Percentiles rank a stretch among this genome's conserved stretches.
These are phyloP conservation scores for Ceriops tagal DNA, from an alignment of 345 rosid genomes.

Conservation along the genomic window DNA sequence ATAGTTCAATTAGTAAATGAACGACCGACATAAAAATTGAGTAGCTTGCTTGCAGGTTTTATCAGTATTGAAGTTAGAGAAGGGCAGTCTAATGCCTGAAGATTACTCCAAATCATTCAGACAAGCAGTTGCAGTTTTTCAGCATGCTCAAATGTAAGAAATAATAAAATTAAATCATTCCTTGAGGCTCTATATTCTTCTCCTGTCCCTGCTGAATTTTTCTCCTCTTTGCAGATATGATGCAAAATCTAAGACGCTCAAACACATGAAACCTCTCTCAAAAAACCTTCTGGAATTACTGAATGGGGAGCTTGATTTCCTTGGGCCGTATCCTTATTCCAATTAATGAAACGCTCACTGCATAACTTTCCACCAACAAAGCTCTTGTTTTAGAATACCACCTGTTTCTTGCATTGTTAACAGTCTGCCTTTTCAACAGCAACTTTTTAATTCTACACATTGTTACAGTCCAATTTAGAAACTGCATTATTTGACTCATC, in stretches of 20 bases:
- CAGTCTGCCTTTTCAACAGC: too few species aligned
- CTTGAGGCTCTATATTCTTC: background rate
- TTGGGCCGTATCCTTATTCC: constrained; percentile 87
- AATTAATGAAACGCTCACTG: background rate
- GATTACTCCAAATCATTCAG: constrained; percentile 61
- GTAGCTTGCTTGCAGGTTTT: constrained; percentile 42
- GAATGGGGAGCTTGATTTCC: constrained; percentile 62
- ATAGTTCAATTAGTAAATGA: too few species aligned
- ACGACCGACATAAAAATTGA: background rate
- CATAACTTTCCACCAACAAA: too few species aligned
- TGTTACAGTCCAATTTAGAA: too few species aligned
- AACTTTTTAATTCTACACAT: too few species aligned
- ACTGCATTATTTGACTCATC: too few species aligned
- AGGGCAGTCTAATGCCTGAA: constrained; percentile 72
- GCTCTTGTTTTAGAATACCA: too few species aligned
- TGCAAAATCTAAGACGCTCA: constrained; percentile 41
- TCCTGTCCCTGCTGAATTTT: background rate
- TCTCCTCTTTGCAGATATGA: constrained; percentile 55
- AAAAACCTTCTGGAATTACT: constrained; percentile 41
- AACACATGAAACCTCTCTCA: constrained; percentile 63
- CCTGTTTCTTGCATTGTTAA: too few species aligned
- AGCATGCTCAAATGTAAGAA: constrained; percentile 68
- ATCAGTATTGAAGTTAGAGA: constrained; percentile 71
- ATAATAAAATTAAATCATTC: background rate
- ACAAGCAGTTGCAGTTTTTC: constrained; percentile 82